A percentile compares a stretch with the other conserved stretches of the same genome.
phyloP scores from a whole-genome alignment of 1,284 basidiomycete genomes.

The Fomitopsis schrenkii region DNA sequence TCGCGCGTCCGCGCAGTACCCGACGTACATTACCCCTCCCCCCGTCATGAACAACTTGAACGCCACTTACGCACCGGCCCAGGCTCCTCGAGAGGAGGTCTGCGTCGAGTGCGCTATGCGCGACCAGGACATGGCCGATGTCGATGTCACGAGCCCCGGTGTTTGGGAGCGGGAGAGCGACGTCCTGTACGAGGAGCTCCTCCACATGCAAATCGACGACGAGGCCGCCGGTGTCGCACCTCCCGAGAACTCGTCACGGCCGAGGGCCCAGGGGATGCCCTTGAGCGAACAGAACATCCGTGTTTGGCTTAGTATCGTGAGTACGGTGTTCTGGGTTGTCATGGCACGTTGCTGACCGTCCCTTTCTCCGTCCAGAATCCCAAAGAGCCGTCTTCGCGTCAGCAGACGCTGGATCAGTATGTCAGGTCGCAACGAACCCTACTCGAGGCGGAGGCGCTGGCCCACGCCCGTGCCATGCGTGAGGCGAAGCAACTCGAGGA shows the following conservation, averaged over 20 bases:
- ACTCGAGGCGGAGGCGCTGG: slow-evolving; percentile 71
- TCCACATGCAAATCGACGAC: slow-evolving; percentile 71
- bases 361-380: slow-evolving; percentile 53
- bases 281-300: slow-evolving; percentile 82
- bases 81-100: slow-evolving; percentile 67
- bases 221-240: slow-evolving; percentile 43
- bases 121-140: slow-evolving; percentile 97
- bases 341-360: slow-evolving; percentile 2
- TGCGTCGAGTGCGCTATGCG: slow-evolving; percentile 99
- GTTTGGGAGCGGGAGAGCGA: slow-evolving; percentile 94
- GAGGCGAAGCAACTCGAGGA: slow-evolving; percentile 72
- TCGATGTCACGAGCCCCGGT: slow-evolving; percentile 82
- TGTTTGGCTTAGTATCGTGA: slow-evolving; percentile 83
- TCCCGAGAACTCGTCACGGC: slow-evolving; percentile 48
- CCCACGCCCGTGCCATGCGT: slow-evolving; percentile 69
- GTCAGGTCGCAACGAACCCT: slow-evolving; percentile 67
- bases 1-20: slow-evolving; percentile 68
- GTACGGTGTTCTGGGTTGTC: slow-evolving; percentile 28
- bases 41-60: slow-evolving; percentile 52
- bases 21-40: slow-evolving; percentile 66
- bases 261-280: slow-evolving; percentile 60
- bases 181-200: slow-evolving; percentile 74
- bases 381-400: slow-evolving; percentile 71
- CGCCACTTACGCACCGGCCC: slow-evolving; percentile 51
- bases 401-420: slow-evolving; percentile 67